phyloP scores from a whole-genome alignment of 345 rosid species.

The Eucalyptus polyanthemos region DNA sequence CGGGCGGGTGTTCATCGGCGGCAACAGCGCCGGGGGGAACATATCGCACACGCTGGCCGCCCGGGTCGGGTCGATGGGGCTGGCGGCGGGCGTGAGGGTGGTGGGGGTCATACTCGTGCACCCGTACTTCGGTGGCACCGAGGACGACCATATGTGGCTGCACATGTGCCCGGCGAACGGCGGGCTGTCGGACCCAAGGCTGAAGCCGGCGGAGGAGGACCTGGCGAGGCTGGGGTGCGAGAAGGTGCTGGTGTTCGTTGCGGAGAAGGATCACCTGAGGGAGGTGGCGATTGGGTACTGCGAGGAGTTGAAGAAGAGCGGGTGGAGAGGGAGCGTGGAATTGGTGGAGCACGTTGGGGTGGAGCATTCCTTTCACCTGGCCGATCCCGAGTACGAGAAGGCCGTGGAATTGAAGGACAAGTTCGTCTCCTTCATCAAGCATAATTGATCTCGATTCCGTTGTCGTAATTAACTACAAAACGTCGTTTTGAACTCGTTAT shows the following conservation, averaged over 20 bases:
- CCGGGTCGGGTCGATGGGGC: conserved; percentile 3
- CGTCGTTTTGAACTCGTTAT: neutral
- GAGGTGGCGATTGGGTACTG: neutral
- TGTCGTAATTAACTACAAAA: neutral
- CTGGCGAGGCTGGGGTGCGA: conserved; percentile 13
- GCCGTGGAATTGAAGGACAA: neutral
- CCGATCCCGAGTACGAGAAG: neutral
- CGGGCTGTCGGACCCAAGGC: conserved; percentile 18
- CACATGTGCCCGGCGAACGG: conserved; percentile 17
- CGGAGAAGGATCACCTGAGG: conserved; percentile 20
- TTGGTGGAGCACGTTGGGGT: neutral
- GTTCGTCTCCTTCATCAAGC: conserved; percentile 6
- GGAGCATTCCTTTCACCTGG: neutral
- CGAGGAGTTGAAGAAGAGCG: conserved; percentile 2
- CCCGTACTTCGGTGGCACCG: conserved; percentile 21
- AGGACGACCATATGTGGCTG: conserved; percentile 8
- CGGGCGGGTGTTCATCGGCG: conserved; percentile 7
- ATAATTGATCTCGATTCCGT: neutral
- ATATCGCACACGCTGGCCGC: conserved; percentile 11
- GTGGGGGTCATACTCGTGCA: conserved; percentile 8
- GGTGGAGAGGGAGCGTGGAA: neutral
- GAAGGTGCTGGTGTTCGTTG: conserved; percentile 24
- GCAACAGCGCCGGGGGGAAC: conserved; percentile 35
- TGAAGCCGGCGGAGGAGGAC: conserved; percentile 15
- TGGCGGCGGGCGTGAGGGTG: conserved; percentile 3